Evolutionary conservation across 2,329 filamentous ascomycete genomes (phyloP).

Genomic region (Colletotrichum sansevieriae): DNA sequence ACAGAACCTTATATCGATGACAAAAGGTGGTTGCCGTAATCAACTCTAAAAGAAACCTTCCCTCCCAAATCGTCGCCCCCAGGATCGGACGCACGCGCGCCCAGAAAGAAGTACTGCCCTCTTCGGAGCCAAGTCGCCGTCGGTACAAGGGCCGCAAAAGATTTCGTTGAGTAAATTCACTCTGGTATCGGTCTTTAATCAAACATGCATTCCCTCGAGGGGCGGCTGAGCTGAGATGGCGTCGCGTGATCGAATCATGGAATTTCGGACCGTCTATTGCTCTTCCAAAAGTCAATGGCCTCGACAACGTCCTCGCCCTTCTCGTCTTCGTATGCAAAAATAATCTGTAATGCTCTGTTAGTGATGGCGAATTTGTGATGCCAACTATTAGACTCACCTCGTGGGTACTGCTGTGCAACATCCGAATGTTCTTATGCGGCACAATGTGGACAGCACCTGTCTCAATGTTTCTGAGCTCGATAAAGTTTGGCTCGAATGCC

Average conservation of each 20-base stretch:
- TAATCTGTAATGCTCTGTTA: constrained; percentile 72
- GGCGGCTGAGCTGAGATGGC: constrained; percentile 39
- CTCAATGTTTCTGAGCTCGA: constrained; percentile 96
- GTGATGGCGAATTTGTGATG: background rate
- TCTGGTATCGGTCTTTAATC: constrained; percentile 41
- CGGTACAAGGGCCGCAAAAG: constrained; percentile 25
- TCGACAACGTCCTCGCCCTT: constrained; percentile 92
- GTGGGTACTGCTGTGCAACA: constrained; percentile 96
- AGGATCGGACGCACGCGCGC: background rate
- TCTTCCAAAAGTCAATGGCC: constrained; percentile 96
- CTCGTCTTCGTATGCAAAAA: constrained; percentile 98
- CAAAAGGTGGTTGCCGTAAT: constrained; percentile 13
- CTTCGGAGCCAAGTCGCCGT: constrained; percentile 7
- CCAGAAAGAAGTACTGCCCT: constrained; percentile 10
- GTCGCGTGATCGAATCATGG: constrained; percentile 41
- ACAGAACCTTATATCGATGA: constrained; percentile 25
- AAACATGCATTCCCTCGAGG: constrained; percentile 35
- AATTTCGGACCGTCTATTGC: constrained; percentile 64
- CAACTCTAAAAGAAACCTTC: constrained; percentile 20
- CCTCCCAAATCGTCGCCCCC: constrained; percentile 21
- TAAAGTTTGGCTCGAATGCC: constrained; percentile 97
- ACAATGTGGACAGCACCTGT: constrained; percentile 95
- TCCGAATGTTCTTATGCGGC: constrained; percentile 95
- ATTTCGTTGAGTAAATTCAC: constrained; percentile 36
- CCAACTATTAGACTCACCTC: constrained; percentile 74